Evolutionary conservation across 108 stramenopile species (phyloP).

Genomic region (Nitzschia sp.): DNA sequence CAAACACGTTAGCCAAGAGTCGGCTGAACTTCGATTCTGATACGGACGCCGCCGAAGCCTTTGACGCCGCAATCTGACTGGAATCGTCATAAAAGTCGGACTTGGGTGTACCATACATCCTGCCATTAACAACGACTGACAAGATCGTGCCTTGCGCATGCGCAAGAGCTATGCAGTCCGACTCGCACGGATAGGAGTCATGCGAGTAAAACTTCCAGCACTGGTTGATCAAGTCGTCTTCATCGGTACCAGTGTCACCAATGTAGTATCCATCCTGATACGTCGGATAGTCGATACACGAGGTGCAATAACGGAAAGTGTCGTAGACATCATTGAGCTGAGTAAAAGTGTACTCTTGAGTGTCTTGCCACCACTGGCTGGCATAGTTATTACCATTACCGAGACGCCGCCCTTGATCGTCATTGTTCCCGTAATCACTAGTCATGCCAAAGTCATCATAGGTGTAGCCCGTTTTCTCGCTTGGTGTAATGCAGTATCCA

Average conservation of each 20-base stretch:
- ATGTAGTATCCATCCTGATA: constrained; percentile 91
- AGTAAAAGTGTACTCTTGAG: constrained; percentile 83
- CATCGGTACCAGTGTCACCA: constrained; percentile 80
- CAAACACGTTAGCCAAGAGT: constrained; percentile 72
- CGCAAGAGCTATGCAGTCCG: constrained; percentile 72
- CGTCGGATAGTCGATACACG: constrained; percentile 88
- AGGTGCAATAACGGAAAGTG: constrained; percentile 72
- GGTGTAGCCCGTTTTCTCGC: constrained; percentile 49
- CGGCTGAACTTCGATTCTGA: constrained; percentile 54
- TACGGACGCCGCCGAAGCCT: not conserved
- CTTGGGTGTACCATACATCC: constrained; percentile 52
- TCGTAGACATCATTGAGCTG: constrained; percentile 80
- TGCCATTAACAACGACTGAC: constrained; percentile 52
- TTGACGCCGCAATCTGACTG: not conserved
- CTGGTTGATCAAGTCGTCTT: constrained; percentile 90
- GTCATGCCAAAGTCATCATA: constrained; percentile 67
- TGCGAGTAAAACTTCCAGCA: constrained; percentile 92
- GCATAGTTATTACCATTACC: constrained; percentile 24
- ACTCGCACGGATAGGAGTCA: constrained; percentile 72
- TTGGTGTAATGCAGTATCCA: constrained; percentile 52
- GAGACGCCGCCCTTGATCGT: constrained; percentile 49
- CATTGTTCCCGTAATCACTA: constrained; percentile 43
- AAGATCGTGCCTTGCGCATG: constrained; percentile 76
- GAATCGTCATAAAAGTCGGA: constrained; percentile 39
- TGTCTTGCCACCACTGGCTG: constrained; percentile 59